phyloP scores from a whole-genome alignment of 345 rosid species.

The Eucalyptus cloeziana region DNA sequence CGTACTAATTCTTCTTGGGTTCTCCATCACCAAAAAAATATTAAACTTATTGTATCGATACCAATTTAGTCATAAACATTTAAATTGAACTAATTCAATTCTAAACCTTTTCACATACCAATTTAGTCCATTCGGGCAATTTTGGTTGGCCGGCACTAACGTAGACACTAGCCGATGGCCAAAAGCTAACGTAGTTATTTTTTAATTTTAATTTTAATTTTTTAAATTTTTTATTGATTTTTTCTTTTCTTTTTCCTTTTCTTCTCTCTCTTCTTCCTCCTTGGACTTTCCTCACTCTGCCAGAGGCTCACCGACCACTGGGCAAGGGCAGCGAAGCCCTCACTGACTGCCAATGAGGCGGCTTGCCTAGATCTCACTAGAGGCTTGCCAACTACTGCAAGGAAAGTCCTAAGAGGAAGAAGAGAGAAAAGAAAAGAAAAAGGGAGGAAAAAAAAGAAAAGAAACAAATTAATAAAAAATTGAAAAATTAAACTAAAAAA shows the following conservation, averaged over 20 bases:
- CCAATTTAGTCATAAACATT: rapidly evolving
- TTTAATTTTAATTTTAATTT: no score
- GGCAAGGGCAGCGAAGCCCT: rapidly evolving
- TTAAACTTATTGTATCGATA: rapidly evolving
- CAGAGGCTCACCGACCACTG: rapidly evolving
- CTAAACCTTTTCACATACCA: rapidly evolving
- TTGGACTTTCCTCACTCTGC: no score
- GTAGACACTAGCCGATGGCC: rapidly evolving
- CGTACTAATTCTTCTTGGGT: neutral
- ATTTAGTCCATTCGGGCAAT: rapidly evolving
- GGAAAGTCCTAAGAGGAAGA: no score
- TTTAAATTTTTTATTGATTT: no score
- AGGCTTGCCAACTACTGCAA: rapidly evolving
- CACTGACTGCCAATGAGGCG: rapidly evolving
- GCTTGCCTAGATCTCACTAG: rapidly evolving
- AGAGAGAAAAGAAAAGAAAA: no score
- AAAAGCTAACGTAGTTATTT: rapidly evolving
- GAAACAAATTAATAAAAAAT: no score
- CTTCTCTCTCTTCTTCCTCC: no score
- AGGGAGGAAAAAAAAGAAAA: rapidly evolving
- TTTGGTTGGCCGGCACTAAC: rapidly evolving
- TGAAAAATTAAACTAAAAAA: no score
- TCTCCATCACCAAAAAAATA: no score
- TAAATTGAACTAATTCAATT: rapidly evolving
- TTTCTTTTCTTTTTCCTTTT: no score